Percentiles rank a stretch among this genome's conserved stretches.
Conservation (phyloP, 345 rosid species). For the Salix viminalis region DNA sequence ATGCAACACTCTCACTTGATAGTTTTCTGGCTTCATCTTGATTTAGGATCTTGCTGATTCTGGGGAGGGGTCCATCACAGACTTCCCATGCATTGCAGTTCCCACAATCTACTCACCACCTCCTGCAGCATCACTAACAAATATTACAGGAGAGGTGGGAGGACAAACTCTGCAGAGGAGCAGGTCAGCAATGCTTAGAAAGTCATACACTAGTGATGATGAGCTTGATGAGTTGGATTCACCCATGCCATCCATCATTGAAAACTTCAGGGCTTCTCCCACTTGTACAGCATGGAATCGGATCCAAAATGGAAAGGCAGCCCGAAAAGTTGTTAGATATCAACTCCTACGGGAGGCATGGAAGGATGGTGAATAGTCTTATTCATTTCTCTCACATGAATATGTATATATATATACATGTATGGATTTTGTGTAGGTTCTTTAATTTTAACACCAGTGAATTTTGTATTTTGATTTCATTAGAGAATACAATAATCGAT, state of each 20-base stretch:
- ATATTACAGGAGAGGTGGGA: slow-evolving; percentile 52
- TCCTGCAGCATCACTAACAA: slow-evolving; percentile 39
- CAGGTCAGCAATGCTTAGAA: slow-evolving; percentile 52
- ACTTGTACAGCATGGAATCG: neutral
- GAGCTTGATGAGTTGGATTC: slow-evolving; percentile 86
- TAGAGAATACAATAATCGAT: neutral
- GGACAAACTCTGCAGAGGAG: slow-evolving; percentile 43
- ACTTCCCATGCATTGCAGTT: slow-evolving; percentile 57
- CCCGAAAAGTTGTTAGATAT: slow-evolving; percentile 19
- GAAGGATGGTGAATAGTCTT: slow-evolving; percentile 45
- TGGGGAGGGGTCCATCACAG: slow-evolving; percentile 39
- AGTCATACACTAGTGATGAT: slow-evolving; percentile 78
- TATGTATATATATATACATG: neutral
- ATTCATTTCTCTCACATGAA: neutral
- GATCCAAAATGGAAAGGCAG: slow-evolving; percentile 11
- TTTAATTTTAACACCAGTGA: neutral
- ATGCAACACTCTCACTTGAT: neutral
- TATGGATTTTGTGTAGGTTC: neutral
- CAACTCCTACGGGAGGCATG: slow-evolving; percentile 67
- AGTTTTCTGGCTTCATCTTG: neutral
- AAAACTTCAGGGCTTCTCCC: slow-evolving; percentile 30
- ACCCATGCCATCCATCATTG: slow-evolving; percentile 50
- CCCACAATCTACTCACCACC: slow-evolving; percentile 64
- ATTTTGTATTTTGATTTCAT: slow-evolving; percentile 7
- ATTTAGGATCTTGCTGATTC: slow-evolving; percentile 45